Percentiles rank a stretch among this genome's conserved stretches.
phyloP scores from a whole-genome alignment of 192 early-diverging fungal species.

The Phycomyces nitens region DNA sequence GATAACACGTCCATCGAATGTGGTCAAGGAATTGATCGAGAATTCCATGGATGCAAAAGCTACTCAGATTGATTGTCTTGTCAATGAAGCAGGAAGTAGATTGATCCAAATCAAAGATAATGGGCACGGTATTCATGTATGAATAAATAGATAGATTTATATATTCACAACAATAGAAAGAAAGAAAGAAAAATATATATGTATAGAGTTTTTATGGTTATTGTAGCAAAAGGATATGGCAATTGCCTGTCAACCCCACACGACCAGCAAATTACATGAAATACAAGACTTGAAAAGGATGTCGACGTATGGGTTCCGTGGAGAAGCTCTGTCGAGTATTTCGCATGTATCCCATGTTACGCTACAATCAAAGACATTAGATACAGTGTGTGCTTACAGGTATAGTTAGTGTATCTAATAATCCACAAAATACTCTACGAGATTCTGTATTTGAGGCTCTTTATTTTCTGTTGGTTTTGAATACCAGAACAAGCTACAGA shows the following conservation, averaged over 20 bases:
- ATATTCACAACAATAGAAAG: no score
- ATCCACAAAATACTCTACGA: neutral
- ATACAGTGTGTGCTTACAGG: neutral
- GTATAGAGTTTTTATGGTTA: neutral
- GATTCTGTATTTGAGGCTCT: neutral
- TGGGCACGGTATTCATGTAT: constrained; percentile 68
- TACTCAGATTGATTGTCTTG: constrained; percentile 57
- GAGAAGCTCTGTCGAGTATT: constrained; percentile 68
- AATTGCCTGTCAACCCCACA: constrained; percentile 63
- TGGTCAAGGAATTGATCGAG: constrained; percentile 91
- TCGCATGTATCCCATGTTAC: neutral
- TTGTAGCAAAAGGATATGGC: constrained; percentile 12
- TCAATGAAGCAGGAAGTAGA: constrained; percentile 70
- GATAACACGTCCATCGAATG: constrained; percentile 71
- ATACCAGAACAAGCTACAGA: neutral
- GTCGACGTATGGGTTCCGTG: constrained; percentile 85
- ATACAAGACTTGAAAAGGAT: constrained; percentile 76
- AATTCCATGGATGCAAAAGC: constrained; percentile 87
- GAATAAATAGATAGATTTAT: constrained; percentile 30
- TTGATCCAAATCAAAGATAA: constrained; percentile 78
- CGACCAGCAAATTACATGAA: constrained; percentile 77
- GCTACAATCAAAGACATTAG: constrained; percentile 2
- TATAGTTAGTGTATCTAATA: neutral
- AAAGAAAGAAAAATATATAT: no score
- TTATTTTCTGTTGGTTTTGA: neutral